Evolutionary conservation across 768 basidiomycete genomes (phyloP), one percentile per base, ranked within the genome.

Genomic region (Hericium alpestre): DNA sequence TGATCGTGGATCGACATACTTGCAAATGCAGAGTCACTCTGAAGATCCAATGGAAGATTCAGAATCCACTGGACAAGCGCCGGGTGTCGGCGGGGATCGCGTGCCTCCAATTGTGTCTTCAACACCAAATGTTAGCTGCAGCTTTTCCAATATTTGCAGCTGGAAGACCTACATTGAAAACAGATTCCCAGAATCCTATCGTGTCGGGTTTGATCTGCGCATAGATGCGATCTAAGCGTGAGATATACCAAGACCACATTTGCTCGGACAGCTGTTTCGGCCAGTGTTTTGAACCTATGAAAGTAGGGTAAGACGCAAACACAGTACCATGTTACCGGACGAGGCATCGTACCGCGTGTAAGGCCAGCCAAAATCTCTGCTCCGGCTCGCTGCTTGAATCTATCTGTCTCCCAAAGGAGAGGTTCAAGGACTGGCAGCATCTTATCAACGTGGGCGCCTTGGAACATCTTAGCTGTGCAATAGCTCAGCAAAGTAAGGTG

Each of bases 191-290:
- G 59, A 88, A 84, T 9, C 73, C 67, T 27, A 89, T 69, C 0
- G 90, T 94, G 65, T 94, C 93, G 48, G 91, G 92, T 62, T 89
- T 90, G 65, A 93, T 87, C 60, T 86, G 84, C 8, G 74, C 70
- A 59, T 86, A 82, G 55, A 93, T 81, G 38, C 73, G 71, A 54
- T 83, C 76, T 38, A 94, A 69, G 49, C 80, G 80, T 38, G 74
- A 69, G 5, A 73, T 71, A 37, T 84, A 71, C 93, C 93, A 95
- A 41, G 70, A 61, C 91, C 89, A 93, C 4, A 94, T 69, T 40
- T 71, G 68, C 51, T 79, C 71, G 25, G 76, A 74, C 39, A 73
- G 69, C 40, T 71, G 69, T 55, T 74, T 76, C 0, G 80, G 73
- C 93, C 93, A 95, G 65, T 94, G 89, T 69, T 93, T 93, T 13